A percentile compares a stretch with the other conserved stretches of the same genome.
phyloP scores from a whole-genome alignment of 2,329 filamentous ascomycete species.

The Nemania sp. region DNA sequence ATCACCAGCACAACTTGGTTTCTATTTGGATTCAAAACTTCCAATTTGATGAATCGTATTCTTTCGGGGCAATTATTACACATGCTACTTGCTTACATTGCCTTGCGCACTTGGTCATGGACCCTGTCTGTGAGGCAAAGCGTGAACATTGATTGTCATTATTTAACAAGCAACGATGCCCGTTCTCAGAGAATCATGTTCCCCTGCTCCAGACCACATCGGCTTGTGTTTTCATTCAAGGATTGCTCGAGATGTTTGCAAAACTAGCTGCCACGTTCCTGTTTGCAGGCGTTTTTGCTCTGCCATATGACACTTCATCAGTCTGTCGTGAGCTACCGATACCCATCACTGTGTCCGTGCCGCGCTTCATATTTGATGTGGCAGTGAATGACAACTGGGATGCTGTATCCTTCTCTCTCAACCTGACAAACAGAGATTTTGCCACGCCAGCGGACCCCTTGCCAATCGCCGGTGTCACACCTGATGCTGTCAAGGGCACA shows the following conservation, averaged over 20 bases:
- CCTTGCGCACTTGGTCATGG: neutral
- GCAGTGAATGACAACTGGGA: slow-evolving; percentile 39
- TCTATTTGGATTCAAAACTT: neutral
- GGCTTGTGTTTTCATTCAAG: neutral
- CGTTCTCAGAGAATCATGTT: neutral
- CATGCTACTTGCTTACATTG: neutral
- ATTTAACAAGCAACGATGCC: neutral
- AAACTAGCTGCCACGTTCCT: neutral
- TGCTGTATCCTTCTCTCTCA: slow-evolving; percentile 36
- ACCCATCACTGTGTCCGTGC: slow-evolving; percentile 36
- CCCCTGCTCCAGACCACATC: neutral
- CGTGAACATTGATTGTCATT: neutral
- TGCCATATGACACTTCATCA: slow-evolving; percentile 15
- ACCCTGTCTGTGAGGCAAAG: neutral
- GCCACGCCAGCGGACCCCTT: slow-evolving; percentile 29
- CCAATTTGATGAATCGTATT: neutral
- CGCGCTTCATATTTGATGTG: slow-evolving; percentile 35
- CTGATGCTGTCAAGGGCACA: slow-evolving; percentile 31
- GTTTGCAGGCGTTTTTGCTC: neutral
- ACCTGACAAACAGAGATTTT: slow-evolving; percentile 37
- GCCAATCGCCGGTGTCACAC: slow-evolving; percentile 32
- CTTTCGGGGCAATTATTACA: neutral
- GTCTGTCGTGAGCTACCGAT: slow-evolving; percentile 35
- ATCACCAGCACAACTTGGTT: too few species aligned
- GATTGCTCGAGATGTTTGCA: neutral